Evolutionary conservation across 371 early-diverging fungal species (phyloP), one percentile per base, ranked within the genome.

Genomic region (Nematocida ironsii): DNA sequence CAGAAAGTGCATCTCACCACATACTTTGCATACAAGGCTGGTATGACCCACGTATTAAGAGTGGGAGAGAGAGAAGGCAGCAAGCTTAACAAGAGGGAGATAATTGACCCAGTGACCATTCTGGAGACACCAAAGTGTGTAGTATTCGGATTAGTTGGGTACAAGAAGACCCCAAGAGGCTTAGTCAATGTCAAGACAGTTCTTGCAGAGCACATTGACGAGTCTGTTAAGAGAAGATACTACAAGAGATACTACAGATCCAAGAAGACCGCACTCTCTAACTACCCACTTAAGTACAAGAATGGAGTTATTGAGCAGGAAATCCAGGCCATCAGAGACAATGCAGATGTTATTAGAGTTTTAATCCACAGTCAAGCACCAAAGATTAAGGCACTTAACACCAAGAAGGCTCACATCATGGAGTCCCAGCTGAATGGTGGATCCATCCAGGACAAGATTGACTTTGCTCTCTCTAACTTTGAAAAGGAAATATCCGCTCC

Each of bases 381-480:
- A 88, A 94, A 94, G 91, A 91, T 94, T 86, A 91, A 91, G 88
- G 86, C 93, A 82, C 92, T 95, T 84, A 94, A 94, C 89, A 82
- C 80, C 25, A 95, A 96, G 92, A 97, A 96, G 85, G 96, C 98
- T 78, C 98, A 99, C 90, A 89, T 97, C 83, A 92, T 94, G 92
- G 98, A 99, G 90, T 91, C 97, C 87, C 99, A 99, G 90, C 89
- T 99, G 82, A 99, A 99, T 91, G 99, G 97, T 89, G 99, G 99
- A 82, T 91, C 92, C 84, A 89, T 96, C 83, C 91, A 92, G 82
- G 91, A 95, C 86, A 97, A 98, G 92, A 95, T 97, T 85, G 93
- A 95, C 86, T 97, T 91, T 91, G 96, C 96, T 84, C 90, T 92
- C 83, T 90, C 90, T 82, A 93, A 94, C 90, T 94, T 97, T 86